These are phyloP conservation scores for Haplosporangium gracile DNA, from an alignment of 192 early-diverging fungal species.

Conservation along the genomic window DNA sequence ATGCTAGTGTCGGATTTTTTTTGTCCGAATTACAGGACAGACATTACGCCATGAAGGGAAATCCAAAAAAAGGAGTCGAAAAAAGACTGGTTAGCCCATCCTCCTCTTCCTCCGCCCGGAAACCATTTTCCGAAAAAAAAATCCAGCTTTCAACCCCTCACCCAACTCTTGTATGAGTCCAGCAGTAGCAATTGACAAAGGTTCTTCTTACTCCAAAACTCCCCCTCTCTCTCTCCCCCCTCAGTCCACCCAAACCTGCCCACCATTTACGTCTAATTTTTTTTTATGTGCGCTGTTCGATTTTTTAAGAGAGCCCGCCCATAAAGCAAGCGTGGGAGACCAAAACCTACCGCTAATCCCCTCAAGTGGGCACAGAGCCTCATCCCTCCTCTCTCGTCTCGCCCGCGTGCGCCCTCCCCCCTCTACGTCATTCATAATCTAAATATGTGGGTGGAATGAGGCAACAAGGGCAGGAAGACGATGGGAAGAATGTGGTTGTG, in stretches of 20 bases:
- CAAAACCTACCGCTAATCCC: neutral
- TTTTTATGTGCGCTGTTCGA: neutral
- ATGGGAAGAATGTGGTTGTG: too few relatives aligned
- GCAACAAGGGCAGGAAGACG: too few relatives aligned
- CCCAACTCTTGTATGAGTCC: too few relatives aligned
- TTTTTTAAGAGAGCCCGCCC: neutral
- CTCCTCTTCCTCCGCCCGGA: neutral
- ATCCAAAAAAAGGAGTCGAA: neutral
- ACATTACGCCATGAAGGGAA: neutral
- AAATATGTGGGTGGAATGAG: too few relatives aligned
- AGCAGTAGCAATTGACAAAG: neutral
- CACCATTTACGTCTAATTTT: neutral
- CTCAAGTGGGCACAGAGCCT: slow-evolving; percentile 9
- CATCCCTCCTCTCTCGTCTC: too few relatives aligned
- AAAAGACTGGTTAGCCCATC: neutral
- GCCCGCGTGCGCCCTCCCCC: neutral
- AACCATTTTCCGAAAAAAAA: neutral
- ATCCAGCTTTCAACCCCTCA: too few relatives aligned
- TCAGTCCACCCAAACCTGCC: neutral
- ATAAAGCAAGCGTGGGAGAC: neutral
- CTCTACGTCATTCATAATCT: slow-evolving; percentile 3
- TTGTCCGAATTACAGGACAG: neutral
- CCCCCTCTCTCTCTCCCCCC: neutral
- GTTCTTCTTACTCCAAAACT: neutral
- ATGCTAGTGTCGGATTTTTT: neutral